Base-by-base conservation (phyloP, 2,329 filamentous ascomycete species). In the Cercospora beticola region DNA sequence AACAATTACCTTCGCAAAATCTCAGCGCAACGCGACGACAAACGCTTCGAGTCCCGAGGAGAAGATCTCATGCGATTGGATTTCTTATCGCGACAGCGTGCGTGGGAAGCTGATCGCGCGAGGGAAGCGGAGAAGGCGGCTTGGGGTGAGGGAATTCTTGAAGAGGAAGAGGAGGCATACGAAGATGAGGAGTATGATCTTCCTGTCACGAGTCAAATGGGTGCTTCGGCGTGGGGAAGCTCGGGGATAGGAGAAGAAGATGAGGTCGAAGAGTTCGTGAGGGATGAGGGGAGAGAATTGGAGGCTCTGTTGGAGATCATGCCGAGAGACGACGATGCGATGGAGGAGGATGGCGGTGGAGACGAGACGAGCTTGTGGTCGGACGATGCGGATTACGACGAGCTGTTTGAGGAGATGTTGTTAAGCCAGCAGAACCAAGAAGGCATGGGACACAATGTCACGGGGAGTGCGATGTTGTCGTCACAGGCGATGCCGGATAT, bases 1-100 rank as follows among this genome's bases (percentile, higher is more conserved):
- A 86, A 86, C 33, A 82, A 90, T 66, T 94, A 94, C 74, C 81
- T 94, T 68, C 87, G 88, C 76, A 90, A 81, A 64, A 81, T 85
- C 10, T 76, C 81, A 62, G 79, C 80, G 52, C 76, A 76, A 2
- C 75, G 83, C 52, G 83, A 85, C 4, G 83, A 85, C 5, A 78
- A 77, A 75, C 78, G 79, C 59, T 85, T 82, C 79, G 80, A 82
- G 68, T 73, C 74, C 16, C 75, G 83, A 31, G 80, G 82, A 1
- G 83, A 85, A 36, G 82, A 84, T 78, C 83, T 85, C 36, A 78
- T 84, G 76, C 77, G 82, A 46, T 70, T 82, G n/a, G 83, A 85
- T 64, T 84, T 81, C 64, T 69, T 84, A 2, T 77, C 78, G 4
- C 73, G 79, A 56, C 81, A 81, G 67, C 80, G 78, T 63, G 78